phyloP scores from a whole-genome alignment of 2,329 filamentous ascomycete species.

The Fusarium temperatum region DNA sequence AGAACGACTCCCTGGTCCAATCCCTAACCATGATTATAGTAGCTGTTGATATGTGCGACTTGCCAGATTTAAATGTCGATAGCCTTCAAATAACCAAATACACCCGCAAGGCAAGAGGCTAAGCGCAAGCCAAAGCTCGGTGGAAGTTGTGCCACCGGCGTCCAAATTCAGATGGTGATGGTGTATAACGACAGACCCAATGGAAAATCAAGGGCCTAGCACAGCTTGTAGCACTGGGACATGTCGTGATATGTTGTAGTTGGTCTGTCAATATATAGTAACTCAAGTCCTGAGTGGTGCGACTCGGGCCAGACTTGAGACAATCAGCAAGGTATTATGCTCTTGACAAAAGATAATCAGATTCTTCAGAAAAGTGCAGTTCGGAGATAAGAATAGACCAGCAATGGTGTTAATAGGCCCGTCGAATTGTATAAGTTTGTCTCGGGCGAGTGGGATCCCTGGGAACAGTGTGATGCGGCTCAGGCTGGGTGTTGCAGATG shows the following conservation, averaged over 20 bases:
- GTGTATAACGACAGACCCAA: neutral
- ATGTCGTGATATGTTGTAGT: slow-evolving; percentile 15
- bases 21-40: slow-evolving; percentile 52
- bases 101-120: slow-evolving; percentile 1
- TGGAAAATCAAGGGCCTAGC: neutral
- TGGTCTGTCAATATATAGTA: neutral
- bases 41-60: neutral
- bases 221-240: slow-evolving; percentile 9
- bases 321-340: neutral
- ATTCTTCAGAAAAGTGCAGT: neutral
- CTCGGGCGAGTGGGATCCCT: neutral
- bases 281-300: neutral
- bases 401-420: neutral
- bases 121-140: neutral
- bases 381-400: neutral
- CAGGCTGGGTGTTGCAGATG: slow-evolving; percentile 1
- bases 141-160: neutral
- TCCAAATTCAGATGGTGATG: neutral
- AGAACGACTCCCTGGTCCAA: slow-evolving; percentile 51
- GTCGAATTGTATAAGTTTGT: neutral
- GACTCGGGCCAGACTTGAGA: neutral
- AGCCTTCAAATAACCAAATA: neutral
- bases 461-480: slow-evolving; percentile 8
- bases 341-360: neutral
- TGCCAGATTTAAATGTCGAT: neutral